Evolutionary conservation across 495 filamentous ascomycete genomes (phyloP).

Genomic region (Xylaria castorea): DNA sequence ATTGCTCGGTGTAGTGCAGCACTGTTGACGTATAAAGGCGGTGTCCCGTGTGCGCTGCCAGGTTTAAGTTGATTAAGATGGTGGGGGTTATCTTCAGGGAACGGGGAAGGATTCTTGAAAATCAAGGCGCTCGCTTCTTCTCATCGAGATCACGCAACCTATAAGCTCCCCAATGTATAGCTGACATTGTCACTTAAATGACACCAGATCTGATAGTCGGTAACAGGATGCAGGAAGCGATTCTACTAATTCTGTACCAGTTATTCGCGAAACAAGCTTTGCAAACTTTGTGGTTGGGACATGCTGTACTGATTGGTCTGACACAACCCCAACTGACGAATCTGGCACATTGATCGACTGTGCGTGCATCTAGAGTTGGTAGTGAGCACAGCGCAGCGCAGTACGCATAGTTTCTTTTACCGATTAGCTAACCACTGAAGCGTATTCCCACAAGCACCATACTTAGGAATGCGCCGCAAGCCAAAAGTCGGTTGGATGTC

Average conservation of each 20-base stretch:
- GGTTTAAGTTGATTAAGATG: slow-evolving; percentile 13
- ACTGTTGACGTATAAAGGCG: slow-evolving; percentile 2
- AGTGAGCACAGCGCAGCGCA: not conserved
- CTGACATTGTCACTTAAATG: not conserved
- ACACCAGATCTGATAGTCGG: not conserved
- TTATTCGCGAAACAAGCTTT: slow-evolving; percentile 16
- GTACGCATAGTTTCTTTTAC: not conserved
- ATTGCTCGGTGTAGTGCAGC: slow-evolving; percentile 17
- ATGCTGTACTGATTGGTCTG: slow-evolving; percentile 17
- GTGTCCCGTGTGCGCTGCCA: slow-evolving; percentile 1
- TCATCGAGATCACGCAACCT: slow-evolving; percentile 21
- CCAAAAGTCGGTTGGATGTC: not conserved
- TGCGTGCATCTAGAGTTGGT: slow-evolving; percentile 16
- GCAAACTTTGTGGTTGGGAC: not conserved
- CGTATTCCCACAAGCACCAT: not conserved
- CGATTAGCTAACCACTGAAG: not conserved
- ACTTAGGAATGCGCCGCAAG: not conserved
- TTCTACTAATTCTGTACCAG: slow-evolving; percentile 1
- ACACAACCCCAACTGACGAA: slow-evolving; percentile 4
- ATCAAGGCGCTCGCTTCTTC: slow-evolving; percentile 6
- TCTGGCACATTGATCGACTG: slow-evolving; percentile 20
- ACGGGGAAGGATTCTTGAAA: not conserved
- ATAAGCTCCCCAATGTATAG: slow-evolving; percentile 4
- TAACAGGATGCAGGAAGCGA: not conserved
- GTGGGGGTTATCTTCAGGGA: not conserved